Base-by-base conservation (phyloP, 1,284 basidiomycete species). In the Cystobasidiaceae sp. region DNA sequence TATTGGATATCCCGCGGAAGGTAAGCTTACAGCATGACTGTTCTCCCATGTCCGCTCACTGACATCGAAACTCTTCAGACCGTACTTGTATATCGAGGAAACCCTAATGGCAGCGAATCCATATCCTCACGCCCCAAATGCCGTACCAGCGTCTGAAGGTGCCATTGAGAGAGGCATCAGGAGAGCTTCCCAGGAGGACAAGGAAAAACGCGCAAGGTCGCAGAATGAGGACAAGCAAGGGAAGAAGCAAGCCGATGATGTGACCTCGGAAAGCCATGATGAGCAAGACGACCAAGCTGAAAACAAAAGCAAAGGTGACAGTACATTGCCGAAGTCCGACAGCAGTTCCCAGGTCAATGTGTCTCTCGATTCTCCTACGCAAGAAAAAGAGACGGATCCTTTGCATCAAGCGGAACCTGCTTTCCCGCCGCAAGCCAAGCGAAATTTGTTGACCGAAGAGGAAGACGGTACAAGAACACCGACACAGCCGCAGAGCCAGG, bases 1-100 rank as follows among this genome's bases (percentile, higher is more conserved):
- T 71, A 71, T 48, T 74, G 72, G 72, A 46, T 74, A 41, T 71
- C 72, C 4, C 70, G 73, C 19, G 72, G 72, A 7, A 46, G 70
- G 68, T 68, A 25, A 43, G 67, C 23, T 17, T 7, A 6, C 27
- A 9, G 8, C 25, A 21, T 2, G 6, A 11, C 13, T 43, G 13
- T 8, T 7, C n/a, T 25, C 25, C 23, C 3, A 23, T 21, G 27
- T n/a, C 9, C 37, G n/a, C n/a, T n/a, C n/a, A n/a, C n/a, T n/a
- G n/a, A n/a, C n/a, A n/a, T n/a, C n/a, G n/a, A n/a, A n/a, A n/a
- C 45, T 15, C 2, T 33, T n/a, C 52, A 67, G 72, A 32, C 71
- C 72, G 11, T 59, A 68, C 1, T 59, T 72, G 3, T 67, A 68
- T 63, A 65, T 74, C 50, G 9, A 67, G 25, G 69, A 74, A 4